Percentiles rank a stretch among this genome's conserved stretches.
phyloP scores from a whole-genome alignment of 176 grass and related monocot genomes.

The Saccharum spontaneum region DNA sequence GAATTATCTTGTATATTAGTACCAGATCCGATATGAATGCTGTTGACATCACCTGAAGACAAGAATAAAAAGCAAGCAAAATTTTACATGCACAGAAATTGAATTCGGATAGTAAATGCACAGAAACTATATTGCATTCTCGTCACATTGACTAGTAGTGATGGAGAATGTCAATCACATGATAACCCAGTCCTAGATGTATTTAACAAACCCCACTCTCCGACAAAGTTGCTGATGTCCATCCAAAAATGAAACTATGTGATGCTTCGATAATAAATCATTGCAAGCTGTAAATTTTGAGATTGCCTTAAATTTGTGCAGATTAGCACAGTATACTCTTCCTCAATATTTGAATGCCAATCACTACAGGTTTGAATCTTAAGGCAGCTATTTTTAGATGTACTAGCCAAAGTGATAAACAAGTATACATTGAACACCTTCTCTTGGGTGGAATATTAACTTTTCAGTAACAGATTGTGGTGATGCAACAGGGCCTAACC shows the following conservation, averaged over 20 bases:
- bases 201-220: not conserved
- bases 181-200: not conserved
- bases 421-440: not conserved
- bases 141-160: not conserved
- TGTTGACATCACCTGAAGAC: conserved; percentile 95
- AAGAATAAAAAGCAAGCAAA: conserved; percentile 9
- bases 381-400: not conserved
- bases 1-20: conserved; percentile 98
- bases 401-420: conserved; percentile 1
- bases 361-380: not conserved
- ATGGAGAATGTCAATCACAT: not conserved
- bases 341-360: not conserved
- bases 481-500: not conserved
- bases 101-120: not conserved
- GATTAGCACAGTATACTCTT: not conserved
- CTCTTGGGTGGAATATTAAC: not conserved
- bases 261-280: not conserved
- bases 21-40: conserved; percentile 84
- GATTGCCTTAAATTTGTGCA: not conserved
- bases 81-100: not conserved
- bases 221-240: not conserved
- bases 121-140: conserved; percentile 6
- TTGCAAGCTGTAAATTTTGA: not conserved
- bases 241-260: not conserved
- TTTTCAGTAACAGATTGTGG: not conserved